phyloP scores from a whole-genome alignment of 2,329 filamentous ascomycete genomes.

The Microsporum ferrugineum region DNA sequence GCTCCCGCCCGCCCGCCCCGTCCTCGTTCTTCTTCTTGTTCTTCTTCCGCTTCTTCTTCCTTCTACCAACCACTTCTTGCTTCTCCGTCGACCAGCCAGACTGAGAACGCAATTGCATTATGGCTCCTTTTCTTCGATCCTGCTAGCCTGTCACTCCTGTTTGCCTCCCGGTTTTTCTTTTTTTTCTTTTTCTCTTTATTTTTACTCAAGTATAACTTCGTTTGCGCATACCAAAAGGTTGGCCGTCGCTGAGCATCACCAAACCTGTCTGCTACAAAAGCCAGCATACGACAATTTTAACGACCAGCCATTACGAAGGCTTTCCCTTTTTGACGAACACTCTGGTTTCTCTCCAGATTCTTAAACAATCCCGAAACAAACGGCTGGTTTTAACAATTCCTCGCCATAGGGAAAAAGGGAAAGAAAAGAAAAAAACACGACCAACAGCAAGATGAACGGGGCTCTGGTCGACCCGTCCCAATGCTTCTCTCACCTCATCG shows the following conservation, averaged over 20 bases:
- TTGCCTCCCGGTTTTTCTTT: not conserved
- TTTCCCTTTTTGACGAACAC: too few relatives aligned
- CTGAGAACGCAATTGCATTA: slow-evolving; percentile 1
- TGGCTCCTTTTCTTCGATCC: not conserved
- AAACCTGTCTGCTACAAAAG: too few relatives aligned
- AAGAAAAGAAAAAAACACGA: not conserved
- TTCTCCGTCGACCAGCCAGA: not conserved
- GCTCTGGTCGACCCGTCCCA: slow-evolving; percentile 32
- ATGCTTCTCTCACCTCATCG: slow-evolving; percentile 35
- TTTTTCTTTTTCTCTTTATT: not conserved
- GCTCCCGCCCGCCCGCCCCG: slow-evolving; percentile 4
- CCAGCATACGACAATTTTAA: too few relatives aligned
- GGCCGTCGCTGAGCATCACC: not conserved
- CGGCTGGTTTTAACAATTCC: not conserved
- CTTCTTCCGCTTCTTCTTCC: not conserved
- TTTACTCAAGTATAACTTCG: too few relatives aligned
- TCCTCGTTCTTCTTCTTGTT: not conserved
- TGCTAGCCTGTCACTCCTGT: not conserved
- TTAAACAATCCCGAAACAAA: too few relatives aligned
- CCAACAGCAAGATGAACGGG: not conserved
- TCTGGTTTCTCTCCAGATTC: too few relatives aligned
- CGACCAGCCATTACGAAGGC: too few relatives aligned
- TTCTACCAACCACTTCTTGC: not conserved
- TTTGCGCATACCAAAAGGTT: not conserved
- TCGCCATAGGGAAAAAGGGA: not conserved